phyloP scores from a whole-genome alignment of 345 rosid species.

The Syzygium grande region DNA sequence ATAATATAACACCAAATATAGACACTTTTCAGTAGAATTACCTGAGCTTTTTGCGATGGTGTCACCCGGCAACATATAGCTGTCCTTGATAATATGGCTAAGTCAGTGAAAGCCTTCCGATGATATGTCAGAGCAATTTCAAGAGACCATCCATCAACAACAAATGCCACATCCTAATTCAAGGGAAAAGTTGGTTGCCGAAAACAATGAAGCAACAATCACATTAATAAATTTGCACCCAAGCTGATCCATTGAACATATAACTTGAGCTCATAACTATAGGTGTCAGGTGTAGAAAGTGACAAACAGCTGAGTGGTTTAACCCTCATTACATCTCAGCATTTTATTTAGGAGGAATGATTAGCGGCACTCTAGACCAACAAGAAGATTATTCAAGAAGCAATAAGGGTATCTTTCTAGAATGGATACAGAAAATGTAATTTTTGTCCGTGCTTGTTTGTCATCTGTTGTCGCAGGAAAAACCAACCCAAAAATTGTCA shows the following conservation, averaged over 20 bases:
- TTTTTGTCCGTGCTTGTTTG: background rate
- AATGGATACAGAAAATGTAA: background rate
- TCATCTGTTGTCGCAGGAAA: background rate
- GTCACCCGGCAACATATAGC: slow-evolving; percentile 98
- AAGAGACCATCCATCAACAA: slow-evolving; percentile 96
- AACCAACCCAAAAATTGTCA: background rate
- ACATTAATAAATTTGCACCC: background rate
- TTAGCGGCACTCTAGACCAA: background rate
- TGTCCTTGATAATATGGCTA: slow-evolving; percentile 92
- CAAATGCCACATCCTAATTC: slow-evolving; percentile 87
- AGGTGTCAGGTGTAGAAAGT: background rate
- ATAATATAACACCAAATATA: background rate
- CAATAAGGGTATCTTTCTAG: background rate
- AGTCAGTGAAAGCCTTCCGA: slow-evolving; percentile 78
- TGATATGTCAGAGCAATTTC: slow-evolving; percentile 85
- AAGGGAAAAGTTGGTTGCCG: background rate
- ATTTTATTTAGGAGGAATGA: background rate
- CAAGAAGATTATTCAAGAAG: background rate
- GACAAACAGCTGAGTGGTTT: background rate
- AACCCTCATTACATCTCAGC: background rate
- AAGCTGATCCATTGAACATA: background rate
- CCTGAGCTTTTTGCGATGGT: slow-evolving; percentile 99
- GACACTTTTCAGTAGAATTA: background rate
- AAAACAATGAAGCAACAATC: background rate
- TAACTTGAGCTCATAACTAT: background rate